These are phyloP conservation scores for Gymnopus androsaceus DNA, from an alignment of 1,284 basidiomycete species.

Conservation along the genomic window DNA sequence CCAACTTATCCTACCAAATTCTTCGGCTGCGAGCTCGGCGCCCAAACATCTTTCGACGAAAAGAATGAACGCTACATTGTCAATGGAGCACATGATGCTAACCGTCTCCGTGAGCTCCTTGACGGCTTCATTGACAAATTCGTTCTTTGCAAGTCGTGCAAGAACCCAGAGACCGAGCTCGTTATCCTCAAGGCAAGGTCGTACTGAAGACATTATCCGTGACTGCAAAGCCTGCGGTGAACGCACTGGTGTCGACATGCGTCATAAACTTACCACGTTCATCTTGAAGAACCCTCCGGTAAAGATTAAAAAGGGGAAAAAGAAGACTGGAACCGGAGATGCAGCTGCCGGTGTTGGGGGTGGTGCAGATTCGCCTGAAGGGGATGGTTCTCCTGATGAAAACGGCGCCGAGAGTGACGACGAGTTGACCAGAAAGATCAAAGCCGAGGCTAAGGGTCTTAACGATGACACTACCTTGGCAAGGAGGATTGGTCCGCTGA, in stretches of 20 bases:
- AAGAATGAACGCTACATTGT: slow-evolving; percentile 98
- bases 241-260: slow-evolving; percentile 91
- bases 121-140: slow-evolving; percentile 98
- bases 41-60: slow-evolving; percentile 95
- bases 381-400: slow-evolving; percentile 35
- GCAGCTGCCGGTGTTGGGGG: slow-evolving; percentile 55
- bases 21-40: slow-evolving; percentile 98
- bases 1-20: slow-evolving; percentile 98
- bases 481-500: slow-evolving; percentile 90
- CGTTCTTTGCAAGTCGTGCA: slow-evolving; percentile 96
- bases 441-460: slow-evolving; percentile 82
- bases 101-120: slow-evolving; percentile 92
- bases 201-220: slow-evolving; percentile 83
- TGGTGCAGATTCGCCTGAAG: slow-evolving; percentile 43
- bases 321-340: slow-evolving; percentile 53
- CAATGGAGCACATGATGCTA: slow-evolving; percentile 94
- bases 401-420: slow-evolving; percentile 72
- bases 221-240: slow-evolving; percentile 99
- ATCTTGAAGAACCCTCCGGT: slow-evolving; percentile 98
- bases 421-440: slow-evolving; percentile 81
- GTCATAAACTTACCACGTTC: slow-evolving; percentile 95
- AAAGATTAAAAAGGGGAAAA: slow-evolving; percentile 81
- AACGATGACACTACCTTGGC: slow-evolving; percentile 59
- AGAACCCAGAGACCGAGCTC: slow-evolving; percentile 99
- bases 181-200: slow-evolving; percentile 79